These are phyloP conservation scores for Aspergillus cristatus DNA, from an alignment of 495 filamentous ascomycete species.

Conservation along the genomic window DNA sequence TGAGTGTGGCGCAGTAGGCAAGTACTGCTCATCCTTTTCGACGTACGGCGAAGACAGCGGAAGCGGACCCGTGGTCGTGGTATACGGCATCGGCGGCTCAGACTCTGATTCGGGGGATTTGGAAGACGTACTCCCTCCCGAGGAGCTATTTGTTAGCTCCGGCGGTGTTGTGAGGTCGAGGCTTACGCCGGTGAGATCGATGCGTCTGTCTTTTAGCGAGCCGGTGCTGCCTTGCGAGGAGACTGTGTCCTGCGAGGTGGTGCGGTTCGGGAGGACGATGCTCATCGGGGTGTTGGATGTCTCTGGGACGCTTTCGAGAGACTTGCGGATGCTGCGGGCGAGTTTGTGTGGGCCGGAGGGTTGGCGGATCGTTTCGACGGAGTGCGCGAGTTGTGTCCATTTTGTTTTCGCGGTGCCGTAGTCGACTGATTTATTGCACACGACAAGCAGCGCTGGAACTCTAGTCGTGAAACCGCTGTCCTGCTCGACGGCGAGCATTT, in stretches of 20 bases:
- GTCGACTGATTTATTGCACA: constrained; percentile 28
- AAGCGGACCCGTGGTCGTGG: too few relatives aligned
- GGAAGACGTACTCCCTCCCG: neutral
- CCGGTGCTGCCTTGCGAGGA: neutral
- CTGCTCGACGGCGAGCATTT: constrained; percentile 15
- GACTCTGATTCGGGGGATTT: neutral
- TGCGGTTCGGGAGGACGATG: constrained; percentile 8
- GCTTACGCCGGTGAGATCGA: neutral
- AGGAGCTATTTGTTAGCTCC: neutral
- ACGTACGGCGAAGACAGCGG: too few relatives aligned
- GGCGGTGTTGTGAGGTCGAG: neutral
- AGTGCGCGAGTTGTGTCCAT: constrained; percentile 24
- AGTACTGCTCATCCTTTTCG: too few relatives aligned
- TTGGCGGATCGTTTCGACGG: constrained; percentile 39
- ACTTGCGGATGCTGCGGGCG: constrained; percentile 41
- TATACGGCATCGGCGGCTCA: neutral
- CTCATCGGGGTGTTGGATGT: constrained; percentile 3
- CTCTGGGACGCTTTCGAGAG: constrained; percentile 16
- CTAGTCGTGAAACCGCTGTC: constrained; percentile 6
- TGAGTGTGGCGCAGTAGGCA: constrained; percentile 5
- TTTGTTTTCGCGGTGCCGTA: constrained; percentile 17
- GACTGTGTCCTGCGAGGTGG: constrained; percentile 1
- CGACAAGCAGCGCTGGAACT: constrained; percentile 26
- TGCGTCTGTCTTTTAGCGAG: neutral
- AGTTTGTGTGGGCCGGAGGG: constrained; percentile 58